Evolutionary conservation across 805 yeast genomes (phyloP).

Genomic region (Myxozyma mucilagina): DNA sequence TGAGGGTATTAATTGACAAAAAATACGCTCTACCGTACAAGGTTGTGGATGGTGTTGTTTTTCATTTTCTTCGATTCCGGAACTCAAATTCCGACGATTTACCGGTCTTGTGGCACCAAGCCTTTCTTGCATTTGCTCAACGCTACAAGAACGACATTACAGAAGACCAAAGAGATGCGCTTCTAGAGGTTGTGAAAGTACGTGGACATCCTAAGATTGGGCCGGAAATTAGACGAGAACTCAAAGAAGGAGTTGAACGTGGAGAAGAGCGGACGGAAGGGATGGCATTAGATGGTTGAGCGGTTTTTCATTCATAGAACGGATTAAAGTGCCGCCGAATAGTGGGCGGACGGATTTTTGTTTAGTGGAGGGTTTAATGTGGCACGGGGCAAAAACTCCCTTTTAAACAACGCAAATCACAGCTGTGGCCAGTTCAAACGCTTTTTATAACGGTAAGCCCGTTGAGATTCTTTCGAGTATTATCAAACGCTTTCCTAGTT

Average conservation of each 20-base stretch:
- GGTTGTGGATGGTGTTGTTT: conserved; percentile 90
- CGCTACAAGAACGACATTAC: conserved; percentile 96
- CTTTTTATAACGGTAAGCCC: no score
- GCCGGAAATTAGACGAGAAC: conserved; percentile 91
- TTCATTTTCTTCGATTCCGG: conserved; percentile 90
- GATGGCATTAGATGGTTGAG: not conserved
- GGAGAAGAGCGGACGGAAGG: conserved; percentile 14
- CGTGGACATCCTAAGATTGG: conserved; percentile 87
- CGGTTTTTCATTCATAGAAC: not conserved
- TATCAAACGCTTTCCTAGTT: no score
- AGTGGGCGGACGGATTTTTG: not conserved
- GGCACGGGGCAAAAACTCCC: no score
- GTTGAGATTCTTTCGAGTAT: no score
- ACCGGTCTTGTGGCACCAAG: conserved; percentile 98
- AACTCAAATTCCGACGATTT: conserved; percentile 48
- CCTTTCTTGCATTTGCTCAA: conserved; percentile 91
- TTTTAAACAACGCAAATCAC: no score
- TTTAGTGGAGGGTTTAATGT: no score
- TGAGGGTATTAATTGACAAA: conserved; percentile 85
- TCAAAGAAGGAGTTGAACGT: conserved; percentile 73
- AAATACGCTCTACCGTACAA: conserved; percentile 96
- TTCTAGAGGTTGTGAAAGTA: conserved; percentile 85
- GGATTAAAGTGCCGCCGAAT: conserved; percentile 2
- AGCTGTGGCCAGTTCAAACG: no score
- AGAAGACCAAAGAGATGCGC: conserved; percentile 95